Base-by-base conservation (phyloP, 768 basidiomycete species). In the Lactarius psammicola region DNA sequence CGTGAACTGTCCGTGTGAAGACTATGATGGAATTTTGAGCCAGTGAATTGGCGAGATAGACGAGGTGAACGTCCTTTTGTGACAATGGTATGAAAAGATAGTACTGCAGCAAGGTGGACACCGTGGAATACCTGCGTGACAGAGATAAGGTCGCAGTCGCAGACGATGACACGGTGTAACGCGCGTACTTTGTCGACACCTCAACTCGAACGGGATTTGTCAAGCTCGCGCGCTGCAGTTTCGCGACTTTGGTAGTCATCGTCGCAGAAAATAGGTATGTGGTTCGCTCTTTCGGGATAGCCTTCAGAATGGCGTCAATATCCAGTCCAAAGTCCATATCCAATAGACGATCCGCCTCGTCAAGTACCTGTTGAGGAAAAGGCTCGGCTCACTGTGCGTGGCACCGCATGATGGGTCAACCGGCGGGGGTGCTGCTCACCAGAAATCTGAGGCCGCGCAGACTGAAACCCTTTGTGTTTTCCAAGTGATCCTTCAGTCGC, bases 201-300 rank as follows among this genome's bases (percentile, higher is more conserved):
- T 98, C 95, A 2, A 98, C 87, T 69, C 90, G 85, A 30, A 95
- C 86, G n/a, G 97, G 97, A 73, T 96, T 95, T 36, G 85, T 84
- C 73, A 98, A 80, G 80, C 93, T 95, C 36, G 97, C 95, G 60
- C 96, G 80, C 75, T 98, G 96, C 13, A 99, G 81, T 76, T 98
- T 98, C 13, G 92, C 94, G 4, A 99, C 94, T 78, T 98, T 98
- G 17, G 94, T 94, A 13, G 97, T 96, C 96, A 99, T 98, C 26
- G 96, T 98, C 7, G 96, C 97, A 15, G 96, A 98, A 79, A 95
- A 99, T 1, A 99, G 84, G 74, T 94, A 98, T 3, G 97, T 99
- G 34, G 89, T 92, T 13, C 97, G 85, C 71, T 98, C 95, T 72
- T 87, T 92, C 26, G 96, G 97, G 68, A 99, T 89, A 44, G 93